These are phyloP conservation scores for Penicillium atrosanguineum DNA, from an alignment of 495 filamentous ascomycete genomes.

Conservation along the genomic window DNA sequence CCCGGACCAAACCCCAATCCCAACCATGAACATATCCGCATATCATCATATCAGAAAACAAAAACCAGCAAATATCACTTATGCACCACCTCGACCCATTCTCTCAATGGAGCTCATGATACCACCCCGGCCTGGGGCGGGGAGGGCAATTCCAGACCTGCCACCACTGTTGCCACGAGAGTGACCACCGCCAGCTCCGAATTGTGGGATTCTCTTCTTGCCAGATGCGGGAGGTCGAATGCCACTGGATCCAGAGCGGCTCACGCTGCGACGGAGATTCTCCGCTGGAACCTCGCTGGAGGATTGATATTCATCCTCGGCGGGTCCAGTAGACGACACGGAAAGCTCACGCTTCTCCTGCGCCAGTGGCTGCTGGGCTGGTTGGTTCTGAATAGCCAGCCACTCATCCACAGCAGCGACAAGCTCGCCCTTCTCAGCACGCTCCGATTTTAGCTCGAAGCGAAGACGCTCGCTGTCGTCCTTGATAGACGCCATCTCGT, in stretches of 20 bases:
- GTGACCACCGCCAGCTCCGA: constrained; percentile 31
- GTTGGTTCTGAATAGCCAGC: constrained; percentile 55
- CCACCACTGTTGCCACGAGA: constrained; percentile 39
- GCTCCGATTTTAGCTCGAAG: constrained; percentile 65
- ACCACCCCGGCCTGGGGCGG: constrained; percentile 50
- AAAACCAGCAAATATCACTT: not conserved
- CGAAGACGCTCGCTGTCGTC: constrained; percentile 63
- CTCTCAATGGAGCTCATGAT: constrained; percentile 73
- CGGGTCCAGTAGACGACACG: constrained; percentile 17
- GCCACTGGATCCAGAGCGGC: constrained; percentile 29
- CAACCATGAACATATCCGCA: not conserved
- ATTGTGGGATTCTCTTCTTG: constrained; percentile 36
- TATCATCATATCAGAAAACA: constrained; percentile 1
- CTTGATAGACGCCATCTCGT: constrained; percentile 63
- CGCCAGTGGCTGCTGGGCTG: constrained; percentile 8
- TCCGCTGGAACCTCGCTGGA: constrained; percentile 21
- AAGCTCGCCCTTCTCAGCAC: constrained; percentile 89
- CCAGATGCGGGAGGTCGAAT: constrained; percentile 34
- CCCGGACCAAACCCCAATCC: not conserved
- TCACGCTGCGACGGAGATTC: constrained; percentile 24
- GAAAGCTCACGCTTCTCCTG: constrained; percentile 15
- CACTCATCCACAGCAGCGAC: constrained; percentile 93
- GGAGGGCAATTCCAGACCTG: constrained; percentile 43
- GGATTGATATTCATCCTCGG: constrained; percentile 13
- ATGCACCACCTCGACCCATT: constrained; percentile 53